Conservation (phyloP, 2,329 filamentous ascomycete genomes). For the Xenoacremonium recifei region DNA sequence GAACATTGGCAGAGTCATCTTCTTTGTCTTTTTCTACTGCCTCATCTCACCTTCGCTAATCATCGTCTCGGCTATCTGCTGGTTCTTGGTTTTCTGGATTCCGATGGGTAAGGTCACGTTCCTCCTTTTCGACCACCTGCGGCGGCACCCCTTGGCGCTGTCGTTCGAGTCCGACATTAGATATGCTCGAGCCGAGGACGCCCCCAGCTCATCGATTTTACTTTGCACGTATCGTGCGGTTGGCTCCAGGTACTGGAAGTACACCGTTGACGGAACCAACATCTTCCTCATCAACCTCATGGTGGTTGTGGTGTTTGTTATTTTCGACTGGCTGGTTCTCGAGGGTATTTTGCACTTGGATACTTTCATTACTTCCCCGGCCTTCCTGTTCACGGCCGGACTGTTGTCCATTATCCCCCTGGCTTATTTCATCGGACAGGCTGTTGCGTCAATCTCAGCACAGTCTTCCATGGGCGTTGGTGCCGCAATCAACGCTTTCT, state of each 20-base stretch:
- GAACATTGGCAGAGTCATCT: constrained; percentile 91
- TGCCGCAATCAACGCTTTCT: constrained; percentile 96
- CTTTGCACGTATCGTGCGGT: constrained; percentile 97
- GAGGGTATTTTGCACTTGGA: constrained; percentile 66
- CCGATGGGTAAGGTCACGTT: constrained; percentile 97
- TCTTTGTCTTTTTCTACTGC: constrained; percentile 95
- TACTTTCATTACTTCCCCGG: constrained; percentile 74
- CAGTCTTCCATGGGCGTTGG: constrained; percentile 98
- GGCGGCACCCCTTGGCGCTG: constrained; percentile 86
- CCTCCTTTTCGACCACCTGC: constrained; percentile 85
- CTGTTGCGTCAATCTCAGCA: constrained; percentile 95
- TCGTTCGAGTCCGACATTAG: constrained; percentile 87
- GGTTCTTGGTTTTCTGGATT: constrained; percentile 96
- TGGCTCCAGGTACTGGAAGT: constrained; percentile 97
- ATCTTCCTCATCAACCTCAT: constrained; percentile 98
- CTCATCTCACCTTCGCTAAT: constrained; percentile 84
- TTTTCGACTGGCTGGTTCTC: constrained; percentile 87
- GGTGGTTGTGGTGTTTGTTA: constrained; percentile 88
- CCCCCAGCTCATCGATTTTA: constrained; percentile 79
- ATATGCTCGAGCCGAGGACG: constrained; percentile 68
- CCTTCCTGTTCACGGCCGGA: constrained; percentile 80
- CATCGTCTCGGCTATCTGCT: constrained; percentile 83
- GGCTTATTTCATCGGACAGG: constrained; percentile 98
- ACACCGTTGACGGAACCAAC: constrained; percentile 96
- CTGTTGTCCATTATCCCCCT: constrained; percentile 92